Evolutionary conservation across 257 asterid species (phyloP).

Genomic region (Vinca minor): DNA sequence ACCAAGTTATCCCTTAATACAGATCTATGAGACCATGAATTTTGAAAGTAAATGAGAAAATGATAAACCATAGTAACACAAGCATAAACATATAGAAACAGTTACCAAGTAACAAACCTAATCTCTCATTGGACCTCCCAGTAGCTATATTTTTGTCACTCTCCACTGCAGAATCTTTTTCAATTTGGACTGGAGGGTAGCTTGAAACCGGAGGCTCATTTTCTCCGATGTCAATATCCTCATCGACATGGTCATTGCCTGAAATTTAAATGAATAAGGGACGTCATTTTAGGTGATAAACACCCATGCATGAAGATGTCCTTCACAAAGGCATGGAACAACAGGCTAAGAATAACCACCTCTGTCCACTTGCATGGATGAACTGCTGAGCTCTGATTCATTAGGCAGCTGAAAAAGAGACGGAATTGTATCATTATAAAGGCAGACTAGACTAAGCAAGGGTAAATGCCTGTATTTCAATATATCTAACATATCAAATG

Average conservation of each 20-base stretch:
- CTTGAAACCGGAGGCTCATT: slow-evolving; percentile 76
- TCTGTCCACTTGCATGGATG: slow-evolving; percentile 71
- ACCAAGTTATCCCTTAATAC: neutral
- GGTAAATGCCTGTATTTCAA: neutral
- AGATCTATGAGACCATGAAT: neutral
- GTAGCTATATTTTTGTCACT: slow-evolving; percentile 40
- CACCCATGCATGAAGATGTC: neutral
- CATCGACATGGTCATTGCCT: slow-evolving; percentile 57
- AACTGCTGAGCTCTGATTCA: slow-evolving; percentile 82
- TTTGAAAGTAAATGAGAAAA: neutral
- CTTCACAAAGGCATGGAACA: slow-evolving; percentile 9
- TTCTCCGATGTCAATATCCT: slow-evolving; percentile 77
- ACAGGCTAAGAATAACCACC: slow-evolving; percentile 43
- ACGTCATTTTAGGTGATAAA: neutral
- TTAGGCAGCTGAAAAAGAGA: slow-evolving; percentile 63
- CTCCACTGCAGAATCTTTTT: slow-evolving; percentile 34
- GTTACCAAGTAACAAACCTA: slow-evolving; percentile 12
- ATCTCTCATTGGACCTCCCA: slow-evolving; percentile 28
- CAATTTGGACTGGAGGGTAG: slow-evolving; percentile 57
- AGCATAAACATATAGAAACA: neutral
- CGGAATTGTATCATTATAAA: slow-evolving; percentile 8
- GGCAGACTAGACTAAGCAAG: too few relatives aligned
- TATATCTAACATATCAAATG: neutral
- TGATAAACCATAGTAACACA: neutral
- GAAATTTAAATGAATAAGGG: slow-evolving; percentile 16